These are phyloP conservation scores for Aleurites moluccanus DNA, from an alignment of 441 rosid species.

Conservation along the genomic window DNA sequence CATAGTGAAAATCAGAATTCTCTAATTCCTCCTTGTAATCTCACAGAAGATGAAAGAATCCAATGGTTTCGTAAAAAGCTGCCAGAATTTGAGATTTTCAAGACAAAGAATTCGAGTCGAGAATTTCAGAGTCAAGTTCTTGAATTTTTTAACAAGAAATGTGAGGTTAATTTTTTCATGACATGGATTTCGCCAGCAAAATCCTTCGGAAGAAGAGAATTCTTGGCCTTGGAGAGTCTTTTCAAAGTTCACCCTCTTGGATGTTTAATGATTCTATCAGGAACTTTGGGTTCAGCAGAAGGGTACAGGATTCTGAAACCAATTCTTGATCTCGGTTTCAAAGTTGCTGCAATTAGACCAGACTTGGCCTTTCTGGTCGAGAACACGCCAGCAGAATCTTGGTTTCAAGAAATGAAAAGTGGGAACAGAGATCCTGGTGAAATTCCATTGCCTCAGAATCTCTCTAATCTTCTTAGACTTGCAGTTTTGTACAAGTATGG, in stretches of 20 bases:
- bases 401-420: constrained; percentile 50
- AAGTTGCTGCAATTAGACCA: constrained; percentile 51
- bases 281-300: constrained; percentile 48
- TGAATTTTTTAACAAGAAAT: constrained; percentile 44
- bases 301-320: constrained; percentile 54
- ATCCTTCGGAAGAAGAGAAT: constrained; percentile 53
- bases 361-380: constrained; percentile 54
- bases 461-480: constrained; percentile 69
- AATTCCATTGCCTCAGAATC: constrained; percentile 69
- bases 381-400: constrained; percentile 55
- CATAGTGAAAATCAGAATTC: constrained; percentile 17
- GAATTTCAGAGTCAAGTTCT: constrained; percentile 52
- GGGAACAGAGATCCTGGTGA: constrained; percentile 65
- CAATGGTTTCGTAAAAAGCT: constrained; percentile 51
- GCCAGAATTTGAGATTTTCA: constrained; percentile 44
- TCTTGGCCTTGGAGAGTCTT: constrained; percentile 54
- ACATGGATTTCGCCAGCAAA: constrained; percentile 69
- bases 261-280: constrained; percentile 63
- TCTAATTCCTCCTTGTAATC: constrained; percentile 45
- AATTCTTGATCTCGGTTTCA: constrained; percentile 41
- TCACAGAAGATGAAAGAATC: constrained; percentile 46
- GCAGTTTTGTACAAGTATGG: constrained; percentile 68
- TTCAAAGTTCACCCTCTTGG: constrained; percentile 55
- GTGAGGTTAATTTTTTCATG: constrained; percentile 65
- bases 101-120: constrained; percentile 42